Base-by-base conservation (phyloP, 2,329 filamentous ascomycete genomes). In the Fusarium burgessii region DNA sequence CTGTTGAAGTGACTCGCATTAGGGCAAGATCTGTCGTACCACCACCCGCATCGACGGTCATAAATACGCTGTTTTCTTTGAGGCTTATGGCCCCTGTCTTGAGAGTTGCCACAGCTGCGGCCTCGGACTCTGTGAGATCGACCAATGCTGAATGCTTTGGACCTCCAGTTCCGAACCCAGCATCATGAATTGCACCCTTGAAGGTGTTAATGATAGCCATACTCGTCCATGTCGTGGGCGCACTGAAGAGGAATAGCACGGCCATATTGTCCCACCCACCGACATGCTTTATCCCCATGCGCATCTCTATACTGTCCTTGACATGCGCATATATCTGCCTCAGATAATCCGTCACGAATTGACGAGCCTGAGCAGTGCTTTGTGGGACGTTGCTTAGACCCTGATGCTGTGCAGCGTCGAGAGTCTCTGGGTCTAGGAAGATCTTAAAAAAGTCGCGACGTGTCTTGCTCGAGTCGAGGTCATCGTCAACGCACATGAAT, bases 201-300 rank as follows among this genome's bases (percentile, higher is more conserved):
- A 88, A 89, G 8, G 76, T 78, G 74, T 88, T 87, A 54, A 88
- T 84, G 4, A 84, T 83, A 11, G 81, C 80, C 62, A 85, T 79
- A 4, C 79, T 84, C 13, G 80, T 81, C 87, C 87, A 89, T 0
- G 87, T 89, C 3, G 87, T 89, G 1, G 87, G 87, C 2, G 88
- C 86, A 47, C 84, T 86, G 77, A 89, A 89, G 12, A 88, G 77
- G 70, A 88, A 89, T 41, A 85, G 82, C 3, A 89, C 83, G 0
- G 78, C 78, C 58, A 86, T 80, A 41, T 74, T 76, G n/a, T 72
- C 74, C 85, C 85, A 87, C 14, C 82, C 82, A 4, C 77, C 77
- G 57, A 74, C 54, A 6, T 79, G 77, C 3, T 77, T 74, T 29
- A 79, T 77, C 0, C 82, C 83, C 8, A 81, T 78, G 49, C 83